Base-by-base conservation (phyloP, 345 rosid species). In the Pugionium dolabratum region DNA sequence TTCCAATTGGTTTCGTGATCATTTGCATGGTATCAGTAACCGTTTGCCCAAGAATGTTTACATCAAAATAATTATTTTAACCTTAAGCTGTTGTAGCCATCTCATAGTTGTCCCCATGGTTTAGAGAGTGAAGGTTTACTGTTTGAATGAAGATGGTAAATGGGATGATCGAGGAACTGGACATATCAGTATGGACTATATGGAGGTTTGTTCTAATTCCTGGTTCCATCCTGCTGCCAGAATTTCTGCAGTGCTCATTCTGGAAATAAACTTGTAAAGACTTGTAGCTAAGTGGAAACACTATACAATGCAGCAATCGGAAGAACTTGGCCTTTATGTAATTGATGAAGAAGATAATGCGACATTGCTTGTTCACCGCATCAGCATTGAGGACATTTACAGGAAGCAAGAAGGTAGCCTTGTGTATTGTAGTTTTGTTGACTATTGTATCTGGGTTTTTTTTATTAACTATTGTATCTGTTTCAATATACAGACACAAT, bases 111-210 rank as follows among this genome's bases (percentile, higher is more conserved):
- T 59, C 2, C 4, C 3, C 33, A 6, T 50, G 53, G 44, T 53
- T 75, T 87, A 93, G 97, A 82, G 99, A 43, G 95, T 93, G 74
- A 90, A 93, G 81, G 84, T 93, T 49, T 93, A 85, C 61, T 87
- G 84, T 57, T 66, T 84, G 62, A 85, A 62, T 47, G 89, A 83
- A 27, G 85, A 84, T 81, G 96, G 95, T 47, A 84, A 86, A 78
- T 93, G 99, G 97, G 97, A 93, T 75, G 96, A 93, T 69, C 92
- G 77, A 76, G 99, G 99, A 70, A 90, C 99, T 46, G 99, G 97
- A 70, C 81, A 80, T 76, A 83, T 88, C 43, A 75, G 79, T 27
- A 82, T 94, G 25, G 99, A 94, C 76, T 94, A 83, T 78, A 7
- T 85, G 71, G 92, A 94, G 97, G 99, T 90, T 42, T 74, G 81